These are phyloP conservation scores for Starmerella powellii DNA, from an alignment of 805 yeast genomes.

Conservation along the genomic window DNA sequence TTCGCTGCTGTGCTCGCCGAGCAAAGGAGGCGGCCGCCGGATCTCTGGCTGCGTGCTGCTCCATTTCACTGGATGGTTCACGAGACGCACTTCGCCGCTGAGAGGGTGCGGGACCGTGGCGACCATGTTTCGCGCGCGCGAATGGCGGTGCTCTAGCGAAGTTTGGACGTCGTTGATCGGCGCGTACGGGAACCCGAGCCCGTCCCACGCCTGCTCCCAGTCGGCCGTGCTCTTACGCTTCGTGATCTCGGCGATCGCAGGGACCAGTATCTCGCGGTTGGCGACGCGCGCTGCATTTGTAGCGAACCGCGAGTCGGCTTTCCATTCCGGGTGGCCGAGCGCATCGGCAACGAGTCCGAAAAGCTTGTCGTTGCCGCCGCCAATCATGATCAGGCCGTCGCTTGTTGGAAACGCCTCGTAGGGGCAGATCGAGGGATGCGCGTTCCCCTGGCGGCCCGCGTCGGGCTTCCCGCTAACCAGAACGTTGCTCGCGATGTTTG, in stretches of 20 bases:
- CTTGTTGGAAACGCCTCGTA: conserved; percentile 33
- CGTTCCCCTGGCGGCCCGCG: conserved; percentile 33
- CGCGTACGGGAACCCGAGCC: conserved; percentile 31
- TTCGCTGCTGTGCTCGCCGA: conserved; percentile 33
- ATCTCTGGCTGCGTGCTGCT: conserved; percentile 29
- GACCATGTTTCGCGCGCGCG: conserved; percentile 32
- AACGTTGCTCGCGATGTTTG: conserved; percentile 33
- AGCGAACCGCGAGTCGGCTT: conserved; percentile 25
- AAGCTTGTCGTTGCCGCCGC: conserved; percentile 34
- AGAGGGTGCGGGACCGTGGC: conserved; percentile 29
- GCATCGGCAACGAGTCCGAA: conserved; percentile 29
- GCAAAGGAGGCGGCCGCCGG: conserved; percentile 30
- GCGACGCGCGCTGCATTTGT: conserved; percentile 32
- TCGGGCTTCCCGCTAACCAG: conserved; percentile 32
- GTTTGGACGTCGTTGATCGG: conserved; percentile 33
- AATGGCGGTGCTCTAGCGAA: conserved; percentile 30
- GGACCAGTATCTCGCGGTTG: conserved; percentile 28
- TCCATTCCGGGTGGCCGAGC: conserved; percentile 31
- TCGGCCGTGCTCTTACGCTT: conserved; percentile 27
- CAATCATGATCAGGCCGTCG: conserved; percentile 32
- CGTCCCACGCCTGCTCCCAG: conserved; percentile 30
- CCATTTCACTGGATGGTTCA: conserved; percentile 33
- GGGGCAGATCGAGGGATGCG: conserved; percentile 34
- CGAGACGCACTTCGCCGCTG: conserved; percentile 30
- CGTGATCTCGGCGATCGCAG: conserved; percentile 27